These are phyloP conservation scores for Calonectria pseudoturangicola DNA, from an alignment of 2,329 filamentous ascomycete genomes.

Conservation along the genomic window DNA sequence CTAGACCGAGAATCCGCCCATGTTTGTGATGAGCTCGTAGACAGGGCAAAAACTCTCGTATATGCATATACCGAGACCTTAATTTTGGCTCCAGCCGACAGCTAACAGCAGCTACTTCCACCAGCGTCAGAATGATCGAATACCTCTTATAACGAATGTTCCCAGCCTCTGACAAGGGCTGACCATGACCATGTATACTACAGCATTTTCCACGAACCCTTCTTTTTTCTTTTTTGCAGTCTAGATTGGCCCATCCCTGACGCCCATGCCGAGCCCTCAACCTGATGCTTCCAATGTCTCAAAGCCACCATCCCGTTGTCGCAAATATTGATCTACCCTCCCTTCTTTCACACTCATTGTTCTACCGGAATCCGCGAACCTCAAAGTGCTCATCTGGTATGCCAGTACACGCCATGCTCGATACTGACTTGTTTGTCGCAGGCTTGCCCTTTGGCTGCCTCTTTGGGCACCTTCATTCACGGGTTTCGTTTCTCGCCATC, in stretches of 20 bases:
- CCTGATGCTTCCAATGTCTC: slow-evolving; percentile 40
- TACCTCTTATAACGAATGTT: not conserved
- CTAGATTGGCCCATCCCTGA: slow-evolving; percentile 21
- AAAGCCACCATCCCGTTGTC: slow-evolving; percentile 35
- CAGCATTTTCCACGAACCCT: not conserved
- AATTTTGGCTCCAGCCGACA: not conserved
- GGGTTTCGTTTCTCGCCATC: not conserved
- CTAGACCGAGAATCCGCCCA: not conserved
- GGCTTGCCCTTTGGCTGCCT: not conserved
- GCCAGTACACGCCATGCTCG: not conserved
- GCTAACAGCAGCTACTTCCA: not conserved
- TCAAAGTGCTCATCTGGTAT: slow-evolving; percentile 16
- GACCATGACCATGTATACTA: not conserved
- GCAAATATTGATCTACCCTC: slow-evolving; percentile 19
- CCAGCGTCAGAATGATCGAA: not conserved
- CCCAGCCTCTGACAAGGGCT: not conserved
- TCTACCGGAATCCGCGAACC: slow-evolving; percentile 9
- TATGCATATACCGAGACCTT: not conserved
- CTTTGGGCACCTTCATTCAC: not conserved
- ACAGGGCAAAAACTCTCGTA: slow-evolving; percentile 3
- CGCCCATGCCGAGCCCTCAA: slow-evolving; percentile 34
- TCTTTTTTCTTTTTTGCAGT: no score
- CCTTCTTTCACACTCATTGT: slow-evolving; percentile 17
- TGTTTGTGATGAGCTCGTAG: not conserved
- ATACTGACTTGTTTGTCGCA: not conserved